phyloP scores from a whole-genome alignment of 768 basidiomycete genomes.

The Macrolepiota fuliginosa region DNA sequence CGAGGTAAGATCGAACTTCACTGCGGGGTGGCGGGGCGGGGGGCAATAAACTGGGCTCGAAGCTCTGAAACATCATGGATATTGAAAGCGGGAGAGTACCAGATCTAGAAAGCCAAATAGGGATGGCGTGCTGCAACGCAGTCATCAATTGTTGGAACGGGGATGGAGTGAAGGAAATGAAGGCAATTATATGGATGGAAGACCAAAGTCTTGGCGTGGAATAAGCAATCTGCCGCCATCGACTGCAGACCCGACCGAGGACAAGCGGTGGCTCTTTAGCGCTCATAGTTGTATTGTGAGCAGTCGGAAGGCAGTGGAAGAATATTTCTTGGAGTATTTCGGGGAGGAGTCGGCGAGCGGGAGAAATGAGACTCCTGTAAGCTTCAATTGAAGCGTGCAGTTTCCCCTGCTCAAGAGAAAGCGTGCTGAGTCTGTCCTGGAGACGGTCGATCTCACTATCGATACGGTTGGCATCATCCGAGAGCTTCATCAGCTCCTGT shows the following conservation, averaged over 20 bases:
- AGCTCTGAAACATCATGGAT: background rate
- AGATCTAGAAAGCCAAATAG: background rate
- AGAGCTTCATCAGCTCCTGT: no score
- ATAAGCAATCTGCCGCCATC: background rate
- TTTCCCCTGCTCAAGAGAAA: no score
- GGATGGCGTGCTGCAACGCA: background rate
- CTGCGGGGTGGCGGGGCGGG: no score
- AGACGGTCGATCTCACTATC: no score
- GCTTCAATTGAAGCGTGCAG: no score
- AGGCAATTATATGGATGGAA: background rate
- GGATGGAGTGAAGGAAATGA: background rate
- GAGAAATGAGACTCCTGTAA: background rate
- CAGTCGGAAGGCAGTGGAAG: background rate
- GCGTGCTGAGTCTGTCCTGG: no score
- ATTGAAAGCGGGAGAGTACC: background rate
- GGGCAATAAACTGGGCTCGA: no score
- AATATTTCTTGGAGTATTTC: background rate
- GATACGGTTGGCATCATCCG: no score
- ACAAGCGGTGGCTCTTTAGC: background rate
- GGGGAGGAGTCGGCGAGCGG: background rate
- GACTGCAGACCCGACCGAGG: background rate
- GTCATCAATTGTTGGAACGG: background rate
- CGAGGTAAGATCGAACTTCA: background rate
- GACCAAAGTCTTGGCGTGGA: background rate
- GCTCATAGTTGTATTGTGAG: background rate